Conservation (phyloP, 352 stramenopile genomes). For the Phytopythium helicoides region DNA sequence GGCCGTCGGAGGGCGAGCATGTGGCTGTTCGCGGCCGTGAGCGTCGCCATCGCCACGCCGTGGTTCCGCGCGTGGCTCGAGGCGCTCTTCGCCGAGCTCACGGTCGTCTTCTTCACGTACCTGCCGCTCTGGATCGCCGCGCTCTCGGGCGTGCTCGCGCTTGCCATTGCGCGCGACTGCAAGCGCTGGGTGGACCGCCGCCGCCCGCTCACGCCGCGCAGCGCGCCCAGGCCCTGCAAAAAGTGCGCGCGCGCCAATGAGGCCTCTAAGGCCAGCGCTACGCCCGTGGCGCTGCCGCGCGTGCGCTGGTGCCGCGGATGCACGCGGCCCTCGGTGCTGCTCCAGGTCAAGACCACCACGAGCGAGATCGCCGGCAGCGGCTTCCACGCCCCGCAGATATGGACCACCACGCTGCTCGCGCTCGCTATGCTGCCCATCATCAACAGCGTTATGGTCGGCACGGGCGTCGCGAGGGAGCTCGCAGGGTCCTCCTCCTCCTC, state of each 20-base stretch:
- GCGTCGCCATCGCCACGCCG: slow-evolving; percentile 49
- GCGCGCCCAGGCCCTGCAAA: slow-evolving; percentile 1
- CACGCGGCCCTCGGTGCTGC: slow-evolving; percentile 17
- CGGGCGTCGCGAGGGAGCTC: slow-evolving; percentile 6
- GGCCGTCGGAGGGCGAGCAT: slow-evolving; percentile 13
- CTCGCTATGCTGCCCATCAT: slow-evolving; percentile 42
- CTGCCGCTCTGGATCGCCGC: slow-evolving; percentile 25
- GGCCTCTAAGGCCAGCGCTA: background rate
- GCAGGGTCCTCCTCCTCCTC: slow-evolving; percentile 7
- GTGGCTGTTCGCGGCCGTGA: slow-evolving; percentile 57
- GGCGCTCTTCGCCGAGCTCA: slow-evolving; percentile 57
- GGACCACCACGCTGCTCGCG: slow-evolving; percentile 37
- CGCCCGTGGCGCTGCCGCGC: slow-evolving; percentile 13
- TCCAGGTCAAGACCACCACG: slow-evolving; percentile 35
- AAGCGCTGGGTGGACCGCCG: slow-evolving; percentile 12
- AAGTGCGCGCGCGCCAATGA: slow-evolving; percentile 4
- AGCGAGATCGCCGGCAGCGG: slow-evolving; percentile 38
- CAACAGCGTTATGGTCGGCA: slow-evolving; percentile 35
- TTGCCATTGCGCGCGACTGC: slow-evolving; percentile 28
- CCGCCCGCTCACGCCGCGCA: background rate
- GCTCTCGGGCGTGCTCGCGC: slow-evolving; percentile 23
- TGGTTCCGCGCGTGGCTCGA: slow-evolving; percentile 55
- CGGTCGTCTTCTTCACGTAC: slow-evolving; percentile 63
- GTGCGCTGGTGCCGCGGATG: slow-evolving; percentile 25
- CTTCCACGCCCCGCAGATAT: slow-evolving; percentile 36